phyloP scores from a whole-genome alignment of 495 filamentous ascomycete genomes.

The Aspergillus diversus region DNA sequence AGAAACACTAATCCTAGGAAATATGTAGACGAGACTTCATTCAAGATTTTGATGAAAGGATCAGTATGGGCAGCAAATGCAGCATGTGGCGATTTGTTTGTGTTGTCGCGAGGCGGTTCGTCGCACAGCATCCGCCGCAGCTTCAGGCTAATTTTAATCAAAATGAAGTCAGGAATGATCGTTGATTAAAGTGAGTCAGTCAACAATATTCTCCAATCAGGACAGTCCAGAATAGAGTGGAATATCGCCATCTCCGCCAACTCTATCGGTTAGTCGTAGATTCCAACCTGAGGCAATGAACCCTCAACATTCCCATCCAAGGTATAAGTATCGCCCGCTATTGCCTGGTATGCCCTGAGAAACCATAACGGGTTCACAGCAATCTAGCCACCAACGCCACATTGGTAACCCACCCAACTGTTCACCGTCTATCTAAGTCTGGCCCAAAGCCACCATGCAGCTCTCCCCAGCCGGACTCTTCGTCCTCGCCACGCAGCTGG shows the following conservation, averaged over 20 bases:
- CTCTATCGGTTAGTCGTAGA: too few relatives aligned
- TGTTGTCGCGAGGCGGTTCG: background rate
- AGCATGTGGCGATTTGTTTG: background rate
- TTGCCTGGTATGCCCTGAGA: background rate
- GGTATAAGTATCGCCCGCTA: background rate
- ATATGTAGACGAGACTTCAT: too few relatives aligned
- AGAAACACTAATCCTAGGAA: too few relatives aligned
- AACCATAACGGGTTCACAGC: background rate
- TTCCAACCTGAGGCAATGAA: background rate
- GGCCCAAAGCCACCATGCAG: conserved; percentile 8
- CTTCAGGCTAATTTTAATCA: background rate
- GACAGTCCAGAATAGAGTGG: background rate
- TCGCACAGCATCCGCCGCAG: conserved; percentile 8
- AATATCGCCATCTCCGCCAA: background rate
- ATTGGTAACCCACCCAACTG: background rate
- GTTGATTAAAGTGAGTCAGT: background rate
- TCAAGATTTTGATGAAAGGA: too few relatives aligned
- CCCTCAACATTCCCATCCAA: background rate
- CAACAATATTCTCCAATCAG: background rate
- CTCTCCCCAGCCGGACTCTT: conserved; percentile 13
- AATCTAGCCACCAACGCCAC: background rate
- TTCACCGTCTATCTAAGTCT: background rate
- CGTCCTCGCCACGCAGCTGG: conserved; percentile 7
- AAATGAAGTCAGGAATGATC: conserved; percentile 2
- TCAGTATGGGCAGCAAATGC: too few relatives aligned